Evolutionary conservation across 192 early-diverging fungal species (phyloP).

Genomic region (Phycomyces nitens): DNA sequence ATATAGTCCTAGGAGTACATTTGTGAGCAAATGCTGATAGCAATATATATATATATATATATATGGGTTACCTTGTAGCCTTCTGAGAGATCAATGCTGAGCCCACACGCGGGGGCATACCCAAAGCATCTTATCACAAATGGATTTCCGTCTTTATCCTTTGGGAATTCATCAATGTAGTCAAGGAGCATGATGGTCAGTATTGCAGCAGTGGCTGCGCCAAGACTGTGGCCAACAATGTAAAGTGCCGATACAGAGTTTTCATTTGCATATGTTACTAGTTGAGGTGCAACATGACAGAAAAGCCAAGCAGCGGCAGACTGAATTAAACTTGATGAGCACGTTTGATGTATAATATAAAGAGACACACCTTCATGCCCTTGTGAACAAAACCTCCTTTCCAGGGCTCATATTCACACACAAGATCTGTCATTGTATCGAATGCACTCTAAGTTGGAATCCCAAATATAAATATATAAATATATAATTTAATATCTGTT

Average conservation of each 20-base stretch:
- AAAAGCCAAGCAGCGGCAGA: slow-evolving; percentile 70
- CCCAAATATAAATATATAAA: neutral
- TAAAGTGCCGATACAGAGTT: slow-evolving; percentile 50
- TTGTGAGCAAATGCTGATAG: neutral
- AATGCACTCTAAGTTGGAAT: slow-evolving; percentile 48
- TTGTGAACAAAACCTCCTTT: slow-evolving; percentile 72
- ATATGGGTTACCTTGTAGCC: slow-evolving; percentile 27
- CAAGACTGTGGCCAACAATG: slow-evolving; percentile 75
- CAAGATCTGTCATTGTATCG: slow-evolving; percentile 72
- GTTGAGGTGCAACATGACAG: slow-evolving; percentile 57
- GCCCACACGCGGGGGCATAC: slow-evolving; percentile 47
- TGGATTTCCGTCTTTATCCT: slow-evolving; percentile 15
- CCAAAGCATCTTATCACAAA: slow-evolving; percentile 46
- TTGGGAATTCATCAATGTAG: slow-evolving; percentile 47
- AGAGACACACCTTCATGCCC: slow-evolving; percentile 54
- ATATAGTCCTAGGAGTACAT: slow-evolving; percentile 33
- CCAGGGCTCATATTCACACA: slow-evolving; percentile 76
- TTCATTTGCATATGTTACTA: slow-evolving; percentile 54
- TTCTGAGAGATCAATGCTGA: slow-evolving; percentile 45
- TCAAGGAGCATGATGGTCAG: slow-evolving; percentile 70
- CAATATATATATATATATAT: neutral
- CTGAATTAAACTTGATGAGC: neutral
- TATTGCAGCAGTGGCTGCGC: slow-evolving; percentile 65
- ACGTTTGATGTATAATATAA: neutral
- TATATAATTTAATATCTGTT: neutral